These are phyloP conservation scores for Cantharellus cinnabarinus DNA, from an alignment of 768 basidiomycete species.

Conservation along the genomic window DNA sequence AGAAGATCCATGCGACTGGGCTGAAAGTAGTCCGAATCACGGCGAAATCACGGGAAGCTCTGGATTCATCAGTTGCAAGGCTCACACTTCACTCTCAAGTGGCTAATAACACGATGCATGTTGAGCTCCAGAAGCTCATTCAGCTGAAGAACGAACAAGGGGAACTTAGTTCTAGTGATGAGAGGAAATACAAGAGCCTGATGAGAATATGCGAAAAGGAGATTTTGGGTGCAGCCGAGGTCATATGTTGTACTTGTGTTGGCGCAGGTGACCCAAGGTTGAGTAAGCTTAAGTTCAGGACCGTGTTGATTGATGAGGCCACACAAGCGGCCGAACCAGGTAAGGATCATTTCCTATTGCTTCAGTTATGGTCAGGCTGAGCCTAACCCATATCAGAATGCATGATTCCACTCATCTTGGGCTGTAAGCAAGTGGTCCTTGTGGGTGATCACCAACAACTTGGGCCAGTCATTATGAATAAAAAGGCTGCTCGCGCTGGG, in stretches of 20 bases:
- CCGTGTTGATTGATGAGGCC: conserved; percentile 94
- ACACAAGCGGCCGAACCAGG: conserved; percentile 97
- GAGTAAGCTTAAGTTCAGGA: conserved; percentile 94
- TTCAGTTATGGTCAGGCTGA: background rate
- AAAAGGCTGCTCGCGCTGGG: conserved; percentile 98
- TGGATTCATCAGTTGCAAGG: conserved; percentile 89
- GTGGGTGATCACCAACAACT: conserved; percentile 96
- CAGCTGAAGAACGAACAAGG: conserved; percentile 96
- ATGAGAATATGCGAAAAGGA: conserved; percentile 95
- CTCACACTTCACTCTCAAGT: conserved; percentile 94
- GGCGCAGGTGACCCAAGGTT: conserved; percentile 92
- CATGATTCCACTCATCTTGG: conserved; percentile 96
- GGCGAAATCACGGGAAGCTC: conserved; percentile 93
- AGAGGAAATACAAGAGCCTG: conserved; percentile 92
- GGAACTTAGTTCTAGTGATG: conserved; percentile 88
- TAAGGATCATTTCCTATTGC: conserved; percentile 17
- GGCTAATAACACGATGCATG: conserved; percentile 85
- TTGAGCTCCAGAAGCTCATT: conserved; percentile 94
- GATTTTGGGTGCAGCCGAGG: conserved; percentile 84
- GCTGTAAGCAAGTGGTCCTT: conserved; percentile 94
- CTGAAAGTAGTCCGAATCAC: conserved; percentile 94
- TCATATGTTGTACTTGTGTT: conserved; percentile 96
- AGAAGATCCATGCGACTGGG: conserved; percentile 98
- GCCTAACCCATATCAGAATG: conserved; percentile 40
- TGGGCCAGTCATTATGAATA: conserved; percentile 99